Evolutionary conservation across 257 asterid genomes (phyloP), one percentile per base, ranked within the genome.

Genomic region (Solanum sejunctum): DNA sequence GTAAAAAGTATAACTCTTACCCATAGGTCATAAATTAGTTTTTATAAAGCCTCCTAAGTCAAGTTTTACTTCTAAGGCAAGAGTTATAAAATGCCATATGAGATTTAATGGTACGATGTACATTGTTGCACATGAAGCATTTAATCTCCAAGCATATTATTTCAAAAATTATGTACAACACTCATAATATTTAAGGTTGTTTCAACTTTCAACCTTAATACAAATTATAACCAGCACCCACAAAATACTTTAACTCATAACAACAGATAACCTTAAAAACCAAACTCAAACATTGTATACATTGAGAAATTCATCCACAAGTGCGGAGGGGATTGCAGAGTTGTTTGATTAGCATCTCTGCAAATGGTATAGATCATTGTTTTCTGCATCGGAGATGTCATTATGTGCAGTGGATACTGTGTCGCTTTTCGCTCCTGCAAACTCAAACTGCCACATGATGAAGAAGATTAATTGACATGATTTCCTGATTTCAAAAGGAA

Each of bases 371-470:
- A 26, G 85, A 82, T 89, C 90, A 71, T 89, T 88, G 84, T 86
- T 90, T 85, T 88, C 90, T 87, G 86, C 83, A 60, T 20, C 28
- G 81, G 85, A 69, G 67, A 85, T 15, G 67, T 13, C 84, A 16
- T 45, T 54, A 39, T 13, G 51, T 64, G 88, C 78, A 67, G 90
- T 69, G 6, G 87, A 71, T 23, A 88, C 58, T 79, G 88, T 55
- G 82, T 91, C 92, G 7, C 88, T 88, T 36, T 84, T 92, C 0
- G 85, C 60, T 18, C 77, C 89, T 69, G 85, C 86, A 82, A 90
- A 93, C 89, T 93, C 94, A 58, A 93, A 97, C 97, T 95, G 97
- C 87, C 49, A 43, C 56, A 63, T 21, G 63, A 32, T 61, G 41
- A 56, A 55, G 39, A 81, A 57, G 23, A 55, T 56, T 32, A 81